Evolutionary conservation across 73 alveolate genomes (phyloP).

Genomic region (Blepharisma stoltei): DNA sequence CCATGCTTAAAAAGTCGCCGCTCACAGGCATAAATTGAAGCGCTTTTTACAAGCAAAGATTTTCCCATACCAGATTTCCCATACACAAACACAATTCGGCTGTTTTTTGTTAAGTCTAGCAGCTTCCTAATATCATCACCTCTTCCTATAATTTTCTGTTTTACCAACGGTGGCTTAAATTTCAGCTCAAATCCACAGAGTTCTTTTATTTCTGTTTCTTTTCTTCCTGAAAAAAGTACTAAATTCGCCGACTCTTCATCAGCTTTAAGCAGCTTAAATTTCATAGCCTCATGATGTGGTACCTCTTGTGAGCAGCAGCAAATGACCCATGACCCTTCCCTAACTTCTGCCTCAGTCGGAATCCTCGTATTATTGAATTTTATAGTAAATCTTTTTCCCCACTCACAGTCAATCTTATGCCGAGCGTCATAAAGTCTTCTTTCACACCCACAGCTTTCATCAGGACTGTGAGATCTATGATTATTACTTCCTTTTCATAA

Average conservation of each 20-base stretch:
- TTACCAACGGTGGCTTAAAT: neutral
- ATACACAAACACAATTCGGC: neutral
- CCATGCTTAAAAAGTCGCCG: constrained; percentile 28
- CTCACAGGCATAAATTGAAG: constrained; percentile 16
- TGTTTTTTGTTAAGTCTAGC: neutral
- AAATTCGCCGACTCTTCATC: neutral
- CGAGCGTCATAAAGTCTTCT: constrained; percentile 1
- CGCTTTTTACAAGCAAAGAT: constrained; percentile 6
- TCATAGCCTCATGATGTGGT: constrained; percentile 69
- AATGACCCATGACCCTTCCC: constrained; percentile 29
- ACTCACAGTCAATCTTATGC: constrained; percentile 39
- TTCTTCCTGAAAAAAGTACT: neutral
- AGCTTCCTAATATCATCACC: neutral
- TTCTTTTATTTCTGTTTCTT: constrained; percentile 1
- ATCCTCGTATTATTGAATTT: constrained; percentile 21
- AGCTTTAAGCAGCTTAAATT: constrained; percentile 41
- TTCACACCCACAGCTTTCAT: neutral
- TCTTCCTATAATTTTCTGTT: neutral
- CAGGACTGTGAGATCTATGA: neutral
- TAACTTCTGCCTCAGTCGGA: constrained; percentile 26
- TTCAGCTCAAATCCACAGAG: no score
- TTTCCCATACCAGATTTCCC: constrained; percentile 27
- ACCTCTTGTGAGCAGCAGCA: constrained; percentile 59
- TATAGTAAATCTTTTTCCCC: constrained; percentile 25
- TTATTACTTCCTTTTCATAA: constrained; percentile 33